Conservation (phyloP, 495 filamentous ascomycete species). For the Polyplosphaeria fusca region DNA sequence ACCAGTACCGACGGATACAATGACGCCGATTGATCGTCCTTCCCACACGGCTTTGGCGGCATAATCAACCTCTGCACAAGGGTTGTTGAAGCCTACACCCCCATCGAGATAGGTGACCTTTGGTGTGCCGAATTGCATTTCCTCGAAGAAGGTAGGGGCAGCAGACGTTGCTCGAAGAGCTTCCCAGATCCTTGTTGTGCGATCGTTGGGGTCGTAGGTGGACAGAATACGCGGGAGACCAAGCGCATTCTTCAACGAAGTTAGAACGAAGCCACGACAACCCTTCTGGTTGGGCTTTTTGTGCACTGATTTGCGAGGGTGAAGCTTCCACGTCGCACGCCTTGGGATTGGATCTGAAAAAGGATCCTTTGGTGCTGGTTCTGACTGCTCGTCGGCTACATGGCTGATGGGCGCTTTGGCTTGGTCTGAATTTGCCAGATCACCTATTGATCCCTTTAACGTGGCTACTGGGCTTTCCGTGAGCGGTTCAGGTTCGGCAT, state of each 20-base stretch:
- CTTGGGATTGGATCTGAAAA: conserved; percentile 10
- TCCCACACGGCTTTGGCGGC: conserved; percentile 36
- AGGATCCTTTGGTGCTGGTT: neutral
- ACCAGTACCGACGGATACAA: conserved; percentile 38
- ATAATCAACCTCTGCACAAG: conserved; percentile 37
- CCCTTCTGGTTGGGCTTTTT: conserved; percentile 27
- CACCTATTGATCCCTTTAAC: conserved; percentile 1
- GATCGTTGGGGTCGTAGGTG: conserved; percentile 38
- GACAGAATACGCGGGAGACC: conserved; percentile 34
- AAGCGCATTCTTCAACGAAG: conserved; percentile 35
- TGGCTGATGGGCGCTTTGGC: conserved; percentile 3
- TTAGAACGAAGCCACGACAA: conserved; percentile 36
- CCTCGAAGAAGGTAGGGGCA: conserved; percentile 39
- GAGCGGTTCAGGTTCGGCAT: conserved; percentile 18
- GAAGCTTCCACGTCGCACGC: conserved; percentile 30
- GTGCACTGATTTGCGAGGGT: conserved; percentile 29
- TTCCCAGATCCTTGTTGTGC: conserved; percentile 35
- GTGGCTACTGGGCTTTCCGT: conserved; percentile 19
- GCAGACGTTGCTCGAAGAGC: conserved; percentile 38
- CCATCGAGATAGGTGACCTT: conserved; percentile 38
- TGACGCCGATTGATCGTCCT: conserved; percentile 32
- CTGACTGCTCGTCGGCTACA: conserved; percentile 15
- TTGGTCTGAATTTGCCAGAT: neutral
- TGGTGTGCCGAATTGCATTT: conserved; percentile 37
- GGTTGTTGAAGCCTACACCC: conserved; percentile 41